Base-by-base conservation (phyloP, 352 stramenopile species). In the Phytophthora lateralis region DNA sequence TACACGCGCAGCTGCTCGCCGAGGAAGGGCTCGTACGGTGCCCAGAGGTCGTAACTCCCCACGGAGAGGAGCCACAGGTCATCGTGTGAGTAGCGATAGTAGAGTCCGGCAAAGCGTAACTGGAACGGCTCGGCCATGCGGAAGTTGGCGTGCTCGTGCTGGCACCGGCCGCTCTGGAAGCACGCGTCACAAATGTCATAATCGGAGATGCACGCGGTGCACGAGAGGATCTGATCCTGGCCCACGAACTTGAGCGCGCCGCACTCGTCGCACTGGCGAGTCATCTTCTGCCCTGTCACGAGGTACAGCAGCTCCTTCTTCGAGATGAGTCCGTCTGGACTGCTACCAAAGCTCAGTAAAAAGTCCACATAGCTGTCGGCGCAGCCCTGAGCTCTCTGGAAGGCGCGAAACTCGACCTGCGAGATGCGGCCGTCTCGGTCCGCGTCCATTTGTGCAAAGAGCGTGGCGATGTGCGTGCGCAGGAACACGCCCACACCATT, bases 361-460 rank as follows among this genome's bases (percentile, higher is more conserved):
- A 73, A 76, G 45, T 73, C 68, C 2, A 71, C 56, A 46, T 71
- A 73, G 63, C 68, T 76, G n/a, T 76, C 68, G 5, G 68, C 48
- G 26, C 63, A 70, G 41, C 68, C 68, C 20, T 73, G 58, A 1
- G 37, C 27, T 38, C 55, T 60, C 58, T 76, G 68, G 50, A 71
- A 73, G 11, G 45, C 44, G 20, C 63, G 53, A 45, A 76, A 76
- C 34, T 73, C 63, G 34, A 51, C 34, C 10, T 63, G 55, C 12
- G 68, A 57, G 39, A 73, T 68, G 54, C 56, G 52, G 9, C 68
- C 63, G 32, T 69, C 56, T 37, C 60, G 47, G 26, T 68, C 10
- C 34, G 37, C 46, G 60, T 76, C 63, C 58, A 76, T 70, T 30
- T 69, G 63, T 0, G 57, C 48, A 18, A 69, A 73, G 5, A 73